phyloP scores from a whole-genome alignment of 208 protist species.

The Leishmania turanica region DNA sequence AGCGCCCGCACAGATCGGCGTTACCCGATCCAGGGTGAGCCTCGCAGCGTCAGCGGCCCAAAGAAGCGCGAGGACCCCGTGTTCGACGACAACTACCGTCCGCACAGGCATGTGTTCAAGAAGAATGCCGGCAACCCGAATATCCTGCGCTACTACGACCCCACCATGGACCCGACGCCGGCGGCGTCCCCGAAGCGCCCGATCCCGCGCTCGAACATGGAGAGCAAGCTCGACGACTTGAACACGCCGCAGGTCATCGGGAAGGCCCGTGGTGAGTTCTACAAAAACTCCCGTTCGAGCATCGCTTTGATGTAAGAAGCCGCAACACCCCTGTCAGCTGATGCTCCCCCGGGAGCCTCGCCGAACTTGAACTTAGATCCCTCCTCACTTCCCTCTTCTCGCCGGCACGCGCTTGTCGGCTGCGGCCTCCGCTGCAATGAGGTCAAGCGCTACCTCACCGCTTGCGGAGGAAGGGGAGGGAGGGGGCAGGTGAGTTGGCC shows the following conservation, averaged over 20 bases:
- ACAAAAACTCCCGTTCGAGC: slow-evolving; percentile 6
- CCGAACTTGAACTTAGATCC: neutral
- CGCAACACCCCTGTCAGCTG: neutral
- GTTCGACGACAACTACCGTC: slow-evolving; percentile 17
- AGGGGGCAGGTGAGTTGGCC: neutral
- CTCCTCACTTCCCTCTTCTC: neutral
- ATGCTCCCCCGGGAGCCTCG: neutral
- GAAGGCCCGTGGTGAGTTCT: slow-evolving; percentile 25
- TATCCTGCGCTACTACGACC: slow-evolving; percentile 69
- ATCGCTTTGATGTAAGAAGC: slow-evolving; percentile 10
- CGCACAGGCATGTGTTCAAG: slow-evolving; percentile 19
- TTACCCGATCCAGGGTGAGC: neutral
- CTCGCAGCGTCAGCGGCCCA: neutral
- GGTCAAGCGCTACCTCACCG: neutral
- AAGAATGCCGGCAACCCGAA: slow-evolving; percentile 32
- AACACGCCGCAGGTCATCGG: slow-evolving; percentile 16
- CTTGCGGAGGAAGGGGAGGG: neutral
- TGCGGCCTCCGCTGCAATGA: neutral
- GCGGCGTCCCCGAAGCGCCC: slow-evolving; percentile 18
- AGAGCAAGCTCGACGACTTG: slow-evolving; percentile 29
- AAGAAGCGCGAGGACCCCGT: slow-evolving; percentile 25
- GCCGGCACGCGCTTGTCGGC: neutral
- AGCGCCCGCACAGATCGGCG: neutral
- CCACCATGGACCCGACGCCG: slow-evolving; percentile 43
- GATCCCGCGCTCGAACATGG: slow-evolving; percentile 41